These are phyloP conservation scores for Penicillium nordicum DNA, from an alignment of 2,329 filamentous ascomycete genomes.

Conservation along the genomic window DNA sequence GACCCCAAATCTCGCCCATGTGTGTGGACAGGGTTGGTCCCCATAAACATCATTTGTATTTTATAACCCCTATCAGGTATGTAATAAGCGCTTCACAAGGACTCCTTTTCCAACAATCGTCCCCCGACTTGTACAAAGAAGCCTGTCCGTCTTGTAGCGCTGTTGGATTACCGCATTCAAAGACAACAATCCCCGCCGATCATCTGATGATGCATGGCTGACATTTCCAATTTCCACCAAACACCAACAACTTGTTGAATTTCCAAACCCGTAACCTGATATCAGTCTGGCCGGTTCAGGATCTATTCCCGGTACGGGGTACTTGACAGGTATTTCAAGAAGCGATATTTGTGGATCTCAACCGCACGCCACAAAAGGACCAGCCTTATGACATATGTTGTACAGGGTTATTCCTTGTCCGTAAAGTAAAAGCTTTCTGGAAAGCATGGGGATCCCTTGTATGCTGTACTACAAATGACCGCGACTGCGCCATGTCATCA, in stretches of 20 bases:
- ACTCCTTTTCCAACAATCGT: background rate
- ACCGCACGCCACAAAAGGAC: background rate
- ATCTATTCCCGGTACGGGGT: background rate
- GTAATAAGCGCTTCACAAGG: background rate
- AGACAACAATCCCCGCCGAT: background rate
- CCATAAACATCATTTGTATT: background rate
- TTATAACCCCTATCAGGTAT: no score
- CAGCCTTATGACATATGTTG: background rate
- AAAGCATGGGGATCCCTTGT: background rate
- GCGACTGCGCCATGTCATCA: background rate
- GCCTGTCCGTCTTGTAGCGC: slow-evolving; percentile 1
- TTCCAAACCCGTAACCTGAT: background rate
- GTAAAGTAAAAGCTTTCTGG: background rate
- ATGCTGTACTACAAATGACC: background rate
- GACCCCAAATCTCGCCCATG: background rate
- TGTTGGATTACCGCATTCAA: background rate
- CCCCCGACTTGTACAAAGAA: no score
- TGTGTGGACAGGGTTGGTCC: background rate
- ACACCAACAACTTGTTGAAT: no score
- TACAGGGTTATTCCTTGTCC: background rate
- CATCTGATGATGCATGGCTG: background rate
- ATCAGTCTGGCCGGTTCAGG: background rate
- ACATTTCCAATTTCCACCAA: background rate
- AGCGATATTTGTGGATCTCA: background rate
- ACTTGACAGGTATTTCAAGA: background rate